A percentile compares a stretch with the other conserved stretches of the same genome.
Conservation (phyloP, 257 asterid genomes). For the Solanum rostratum region DNA sequence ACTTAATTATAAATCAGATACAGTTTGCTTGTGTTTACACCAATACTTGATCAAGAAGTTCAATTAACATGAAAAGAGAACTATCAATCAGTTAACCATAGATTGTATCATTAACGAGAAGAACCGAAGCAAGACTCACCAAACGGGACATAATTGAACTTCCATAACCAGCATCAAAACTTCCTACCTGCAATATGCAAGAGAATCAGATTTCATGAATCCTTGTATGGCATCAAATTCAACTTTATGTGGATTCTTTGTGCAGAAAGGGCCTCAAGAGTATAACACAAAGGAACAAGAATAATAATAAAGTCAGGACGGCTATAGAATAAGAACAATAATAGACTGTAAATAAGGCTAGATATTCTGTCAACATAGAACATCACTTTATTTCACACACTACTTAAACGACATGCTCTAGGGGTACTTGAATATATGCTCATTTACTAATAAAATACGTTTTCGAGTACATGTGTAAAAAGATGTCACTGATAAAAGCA, state of each 20-base stretch:
- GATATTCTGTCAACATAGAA: background rate
- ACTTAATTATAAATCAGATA: background rate
- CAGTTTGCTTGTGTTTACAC: background rate
- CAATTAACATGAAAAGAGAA: background rate
- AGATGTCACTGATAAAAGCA: background rate
- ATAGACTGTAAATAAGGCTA: background rate
- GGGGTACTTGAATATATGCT: background rate
- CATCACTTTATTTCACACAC: background rate
- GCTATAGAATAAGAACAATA: background rate
- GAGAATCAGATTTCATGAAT: background rate
- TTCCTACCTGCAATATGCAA: constrained; percentile 62
- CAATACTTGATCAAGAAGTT: background rate
- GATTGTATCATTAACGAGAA: background rate
- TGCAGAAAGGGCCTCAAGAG: background rate
- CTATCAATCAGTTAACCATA: background rate
- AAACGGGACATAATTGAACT: constrained; percentile 84
- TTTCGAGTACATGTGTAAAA: background rate
- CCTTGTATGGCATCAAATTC: background rate
- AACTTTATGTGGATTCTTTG: background rate
- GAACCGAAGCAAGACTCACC: constrained; percentile 23
- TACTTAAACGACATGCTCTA: background rate
- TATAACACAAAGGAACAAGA: background rate
- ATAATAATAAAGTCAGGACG: background rate
- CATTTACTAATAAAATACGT: background rate
- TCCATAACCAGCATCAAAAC: constrained; percentile 98